Conservation (phyloP, 78 protist genomes). For the Emiliania huxleyi region DNA sequence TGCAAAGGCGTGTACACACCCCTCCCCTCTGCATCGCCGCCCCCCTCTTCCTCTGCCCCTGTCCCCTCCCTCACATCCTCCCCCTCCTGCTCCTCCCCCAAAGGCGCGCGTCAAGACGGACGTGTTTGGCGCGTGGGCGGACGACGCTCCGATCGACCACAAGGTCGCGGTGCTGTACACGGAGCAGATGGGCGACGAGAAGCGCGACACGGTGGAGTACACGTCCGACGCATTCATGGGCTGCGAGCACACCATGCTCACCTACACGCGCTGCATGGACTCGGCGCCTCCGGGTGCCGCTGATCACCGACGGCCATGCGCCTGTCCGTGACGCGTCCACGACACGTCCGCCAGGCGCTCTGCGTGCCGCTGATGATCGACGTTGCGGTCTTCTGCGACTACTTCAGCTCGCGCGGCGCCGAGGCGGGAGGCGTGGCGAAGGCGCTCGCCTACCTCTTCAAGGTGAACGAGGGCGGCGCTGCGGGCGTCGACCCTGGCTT, state of each 20-base stretch:
- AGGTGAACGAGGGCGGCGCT: not conserved
- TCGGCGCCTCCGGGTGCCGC: not conserved
- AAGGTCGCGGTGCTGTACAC: not conserved
- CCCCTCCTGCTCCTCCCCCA: no score
- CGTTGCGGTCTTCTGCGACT: not conserved
- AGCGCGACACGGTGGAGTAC: not conserved
- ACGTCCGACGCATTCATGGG: not conserved
- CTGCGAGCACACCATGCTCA: not conserved
- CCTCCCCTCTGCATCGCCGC: no score
- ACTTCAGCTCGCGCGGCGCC: not conserved
- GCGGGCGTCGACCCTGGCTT: not conserved
- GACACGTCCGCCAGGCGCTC: no score
- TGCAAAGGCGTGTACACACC: not conserved
- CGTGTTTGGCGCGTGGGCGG: not conserved
- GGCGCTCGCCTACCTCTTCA: not conserved
- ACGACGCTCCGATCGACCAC: not conserved
- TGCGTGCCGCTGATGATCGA: not conserved
- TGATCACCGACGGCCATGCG: no score
- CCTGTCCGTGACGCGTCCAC: no score
- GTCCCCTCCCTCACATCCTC: not conserved
- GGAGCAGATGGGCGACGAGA: not conserved
- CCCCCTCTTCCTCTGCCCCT: no score
- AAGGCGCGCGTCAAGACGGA: not conserved
- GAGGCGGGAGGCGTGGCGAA: not conserved
- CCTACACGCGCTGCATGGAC: not conserved